Percentiles rank a stretch among this genome's conserved stretches.
These are phyloP conservation scores for Candida neerlandica DNA, from an alignment of 1,139 yeast genomes.

Conservation along the genomic window DNA sequence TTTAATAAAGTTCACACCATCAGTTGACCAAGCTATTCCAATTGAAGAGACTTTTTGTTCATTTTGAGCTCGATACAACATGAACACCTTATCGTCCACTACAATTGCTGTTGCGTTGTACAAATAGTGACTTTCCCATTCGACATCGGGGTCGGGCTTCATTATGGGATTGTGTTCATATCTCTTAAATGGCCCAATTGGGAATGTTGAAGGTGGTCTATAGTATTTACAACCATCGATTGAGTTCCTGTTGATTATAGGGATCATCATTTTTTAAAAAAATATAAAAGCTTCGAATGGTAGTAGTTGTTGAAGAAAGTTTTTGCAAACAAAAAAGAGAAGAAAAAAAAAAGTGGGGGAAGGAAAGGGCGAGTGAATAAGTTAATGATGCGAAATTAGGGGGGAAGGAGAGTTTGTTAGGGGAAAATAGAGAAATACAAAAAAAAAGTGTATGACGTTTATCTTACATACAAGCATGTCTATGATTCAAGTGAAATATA, in stretches of 20 bases:
- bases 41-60: conserved; percentile 35
- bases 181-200: conserved; percentile 46
- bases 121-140: conserved; percentile 43
- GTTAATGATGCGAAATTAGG: too few species aligned
- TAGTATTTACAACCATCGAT: conserved; percentile 37
- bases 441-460: too few species aligned
- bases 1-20: conserved; percentile 38
- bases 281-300: too few species aligned
- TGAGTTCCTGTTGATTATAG: conserved; percentile 29
- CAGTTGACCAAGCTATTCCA: conserved; percentile 47
- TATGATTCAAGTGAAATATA: too few species aligned
- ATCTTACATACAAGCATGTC: too few species aligned
- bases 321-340: neutral
- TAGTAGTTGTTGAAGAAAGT: neutral
- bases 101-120: conserved; percentile 52
- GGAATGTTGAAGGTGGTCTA: conserved; percentile 39
- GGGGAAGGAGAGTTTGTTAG: too few species aligned
- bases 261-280: conserved; percentile 37
- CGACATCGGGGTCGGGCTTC: conserved; percentile 40
- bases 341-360: neutral
- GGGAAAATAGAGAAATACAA: too few species aligned
- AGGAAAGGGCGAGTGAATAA: too few species aligned
- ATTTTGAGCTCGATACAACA: conserved; percentile 47
- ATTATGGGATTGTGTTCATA: conserved; percentile 42
- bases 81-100: conserved; percentile 38